Evolutionary conservation across 257 asterid species (phyloP).

Genomic region (Plantago ovata): DNA sequence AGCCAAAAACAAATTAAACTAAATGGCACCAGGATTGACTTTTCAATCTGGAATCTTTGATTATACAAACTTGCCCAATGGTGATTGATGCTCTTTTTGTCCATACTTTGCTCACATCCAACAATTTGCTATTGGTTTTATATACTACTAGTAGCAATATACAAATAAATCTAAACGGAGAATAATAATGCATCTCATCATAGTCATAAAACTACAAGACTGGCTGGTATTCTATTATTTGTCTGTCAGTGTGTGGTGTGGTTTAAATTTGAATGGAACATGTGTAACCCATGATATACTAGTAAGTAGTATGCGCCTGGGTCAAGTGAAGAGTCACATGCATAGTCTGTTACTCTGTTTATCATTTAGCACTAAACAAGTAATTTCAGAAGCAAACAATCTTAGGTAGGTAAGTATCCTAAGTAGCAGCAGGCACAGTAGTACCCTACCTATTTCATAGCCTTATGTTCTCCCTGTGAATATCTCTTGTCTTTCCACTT

Average conservation of each 20-base stretch:
- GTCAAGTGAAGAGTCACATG: neutral
- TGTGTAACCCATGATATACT: neutral
- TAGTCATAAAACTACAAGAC: too few relatives aligned
- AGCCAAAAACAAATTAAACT: too few relatives aligned
- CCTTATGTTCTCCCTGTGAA: constrained; percentile 20
- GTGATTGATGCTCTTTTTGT: too few relatives aligned
- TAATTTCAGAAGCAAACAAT: constrained; percentile 1
- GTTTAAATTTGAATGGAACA: neutral
- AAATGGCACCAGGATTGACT: too few relatives aligned
- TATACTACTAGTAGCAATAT: too few relatives aligned
- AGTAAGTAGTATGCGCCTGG: neutral
- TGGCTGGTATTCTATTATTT: too few relatives aligned
- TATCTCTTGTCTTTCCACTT: constrained; percentile 25
- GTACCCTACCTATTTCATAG: constrained; percentile 7
- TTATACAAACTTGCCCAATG: too few relatives aligned
- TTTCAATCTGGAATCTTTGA: too few relatives aligned
- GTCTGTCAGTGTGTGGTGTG: neutral
- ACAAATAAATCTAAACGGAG: neutral
- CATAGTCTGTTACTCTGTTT: constrained; percentile 18
- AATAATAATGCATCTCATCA: too few relatives aligned
- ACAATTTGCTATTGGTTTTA: neutral
- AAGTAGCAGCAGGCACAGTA: too few relatives aligned
- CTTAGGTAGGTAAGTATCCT: constrained; percentile 26
- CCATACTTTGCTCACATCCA: neutral
- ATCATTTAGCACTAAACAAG: constrained; percentile 8